Evolutionary conservation across 176 grass and related monocot species (phyloP).

Genomic region (Hsuehochloa calcarea): DNA sequence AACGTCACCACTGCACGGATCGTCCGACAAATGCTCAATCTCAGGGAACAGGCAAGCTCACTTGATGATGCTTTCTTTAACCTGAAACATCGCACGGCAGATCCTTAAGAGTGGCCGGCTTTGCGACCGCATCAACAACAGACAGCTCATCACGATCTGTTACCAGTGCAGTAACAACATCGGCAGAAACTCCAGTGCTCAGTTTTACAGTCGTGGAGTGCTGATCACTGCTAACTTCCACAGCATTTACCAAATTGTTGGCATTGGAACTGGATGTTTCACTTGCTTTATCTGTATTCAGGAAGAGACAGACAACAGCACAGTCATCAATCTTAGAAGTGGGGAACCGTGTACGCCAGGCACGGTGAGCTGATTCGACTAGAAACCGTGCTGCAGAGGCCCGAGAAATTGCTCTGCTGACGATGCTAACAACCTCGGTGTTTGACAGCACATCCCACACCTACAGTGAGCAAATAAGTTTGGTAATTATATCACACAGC

Average conservation of each 20-base stretch:
- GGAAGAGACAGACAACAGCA: constrained; percentile 75
- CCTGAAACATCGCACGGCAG: constrained; percentile 17
- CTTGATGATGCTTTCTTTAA: constrained; percentile 17
- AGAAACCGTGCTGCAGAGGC: constrained; percentile 56
- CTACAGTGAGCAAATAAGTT: constrained; percentile 32
- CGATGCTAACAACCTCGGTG: constrained; percentile 62
- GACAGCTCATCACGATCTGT: constrained; percentile 12
- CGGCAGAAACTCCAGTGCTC: constrained; percentile 15
- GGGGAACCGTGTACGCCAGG: constrained; percentile 68
- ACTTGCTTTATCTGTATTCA: constrained; percentile 43
- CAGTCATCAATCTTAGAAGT: constrained; percentile 79
- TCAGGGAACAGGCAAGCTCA: constrained; percentile 16
- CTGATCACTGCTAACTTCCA: constrained; percentile 31
- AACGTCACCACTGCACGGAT: background rate
- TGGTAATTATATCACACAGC: background rate
- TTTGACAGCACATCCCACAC: constrained; percentile 90
- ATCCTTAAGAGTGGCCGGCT: constrained; percentile 9
- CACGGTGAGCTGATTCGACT: constrained; percentile 57
- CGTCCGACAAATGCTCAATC: constrained; percentile 11
- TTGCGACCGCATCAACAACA: constrained; percentile 25
- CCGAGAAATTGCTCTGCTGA: constrained; percentile 50
- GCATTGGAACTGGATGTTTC: constrained; percentile 33
- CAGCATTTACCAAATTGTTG: constrained; percentile 28
- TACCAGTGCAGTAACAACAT: constrained; percentile 25
- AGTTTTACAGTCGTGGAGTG: background rate